Conservation (phyloP, 768 basidiomycete genomes). For the Mycena haematopus region DNA sequence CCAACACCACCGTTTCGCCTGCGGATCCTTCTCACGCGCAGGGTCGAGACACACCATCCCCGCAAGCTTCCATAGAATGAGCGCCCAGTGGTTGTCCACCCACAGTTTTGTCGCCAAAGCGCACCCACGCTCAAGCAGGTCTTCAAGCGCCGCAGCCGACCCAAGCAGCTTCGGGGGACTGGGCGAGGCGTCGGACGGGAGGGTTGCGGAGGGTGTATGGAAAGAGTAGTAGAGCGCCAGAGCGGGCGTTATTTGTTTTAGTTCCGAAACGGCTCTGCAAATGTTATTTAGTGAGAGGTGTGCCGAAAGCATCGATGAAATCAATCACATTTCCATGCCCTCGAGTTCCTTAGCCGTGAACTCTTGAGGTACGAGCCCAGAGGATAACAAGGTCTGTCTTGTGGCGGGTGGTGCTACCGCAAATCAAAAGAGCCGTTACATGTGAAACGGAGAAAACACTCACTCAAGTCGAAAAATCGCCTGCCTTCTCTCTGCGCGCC, state of each 20-base stretch:
- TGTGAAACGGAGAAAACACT: slow-evolving; percentile 27
- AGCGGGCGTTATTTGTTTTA: slow-evolving; percentile 60
- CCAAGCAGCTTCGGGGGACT: slow-evolving; percentile 45
- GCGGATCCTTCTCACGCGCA: slow-evolving; percentile 51
- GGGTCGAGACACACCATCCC: slow-evolving; percentile 83
- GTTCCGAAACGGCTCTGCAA: slow-evolving; percentile 54
- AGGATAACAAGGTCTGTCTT: slow-evolving; percentile 54
- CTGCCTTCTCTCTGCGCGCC: slow-evolving; percentile 22
- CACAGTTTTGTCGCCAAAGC: slow-evolving; percentile 73
- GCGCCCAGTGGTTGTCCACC: slow-evolving; percentile 91
- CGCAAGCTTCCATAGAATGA: slow-evolving; percentile 95
- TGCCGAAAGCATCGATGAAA: not conserved
- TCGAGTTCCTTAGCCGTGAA: slow-evolving; percentile 52
- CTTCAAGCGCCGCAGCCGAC: slow-evolving; percentile 59
- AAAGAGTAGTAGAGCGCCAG: slow-evolving; percentile 69
- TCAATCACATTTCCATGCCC: slow-evolving; percentile 58
- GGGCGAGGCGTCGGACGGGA: slow-evolving; percentile 29
- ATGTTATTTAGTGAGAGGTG: not conserved
- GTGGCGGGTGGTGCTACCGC: slow-evolving; percentile 40
- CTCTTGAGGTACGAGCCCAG: slow-evolving; percentile 57
- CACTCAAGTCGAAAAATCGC: slow-evolving; percentile 54
- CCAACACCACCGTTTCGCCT: slow-evolving; percentile 79
- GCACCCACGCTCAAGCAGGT: slow-evolving; percentile 66
- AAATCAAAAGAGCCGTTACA: not conserved
- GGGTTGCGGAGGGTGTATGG: slow-evolving; percentile 45